phyloP scores from a whole-genome alignment of 805 yeast species.

The Saccharomycopsis capsularis region DNA sequence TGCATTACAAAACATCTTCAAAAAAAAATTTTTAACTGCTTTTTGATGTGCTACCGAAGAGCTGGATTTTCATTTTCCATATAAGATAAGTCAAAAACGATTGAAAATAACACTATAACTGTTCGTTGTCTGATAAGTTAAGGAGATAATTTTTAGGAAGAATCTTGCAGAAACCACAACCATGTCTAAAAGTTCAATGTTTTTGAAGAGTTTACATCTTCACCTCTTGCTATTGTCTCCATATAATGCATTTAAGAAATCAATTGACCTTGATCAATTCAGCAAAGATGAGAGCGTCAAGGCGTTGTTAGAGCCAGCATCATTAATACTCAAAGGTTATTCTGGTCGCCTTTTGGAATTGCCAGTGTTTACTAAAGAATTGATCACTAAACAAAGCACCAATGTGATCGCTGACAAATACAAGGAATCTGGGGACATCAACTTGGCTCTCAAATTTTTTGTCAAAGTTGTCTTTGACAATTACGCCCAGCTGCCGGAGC shows the following conservation, averaged over 20 bases:
- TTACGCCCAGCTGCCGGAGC: not conserved
- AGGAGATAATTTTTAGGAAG: no score
- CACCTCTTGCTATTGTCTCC: slow-evolving; percentile 13
- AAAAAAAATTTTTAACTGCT: no score
- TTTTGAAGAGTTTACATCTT: slow-evolving; percentile 4
- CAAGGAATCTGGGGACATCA: not conserved
- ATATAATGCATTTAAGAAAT: slow-evolving; percentile 3
- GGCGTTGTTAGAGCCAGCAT: slow-evolving; percentile 7
- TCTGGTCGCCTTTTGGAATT: slow-evolving; percentile 21
- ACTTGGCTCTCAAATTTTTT: not conserved
- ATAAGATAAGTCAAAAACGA: no score
- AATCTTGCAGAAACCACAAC: no score
- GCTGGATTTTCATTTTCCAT: no score
- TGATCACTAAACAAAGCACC: slow-evolving; percentile 10
- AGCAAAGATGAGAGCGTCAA: slow-evolving; percentile 6
- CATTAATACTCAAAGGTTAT: slow-evolving; percentile 23
- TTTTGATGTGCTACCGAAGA: no score
- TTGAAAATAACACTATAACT: no score
- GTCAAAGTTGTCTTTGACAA: not conserved
- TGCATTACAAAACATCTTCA: no score
- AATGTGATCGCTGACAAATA: not conserved
- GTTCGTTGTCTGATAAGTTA: no score
- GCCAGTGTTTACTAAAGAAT: not conserved
- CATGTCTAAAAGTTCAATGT: no score
- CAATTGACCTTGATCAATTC: slow-evolving; percentile 16